phyloP scores from a whole-genome alignment of 2,329 filamentous ascomycete species.

The Fusarium sp. region DNA sequence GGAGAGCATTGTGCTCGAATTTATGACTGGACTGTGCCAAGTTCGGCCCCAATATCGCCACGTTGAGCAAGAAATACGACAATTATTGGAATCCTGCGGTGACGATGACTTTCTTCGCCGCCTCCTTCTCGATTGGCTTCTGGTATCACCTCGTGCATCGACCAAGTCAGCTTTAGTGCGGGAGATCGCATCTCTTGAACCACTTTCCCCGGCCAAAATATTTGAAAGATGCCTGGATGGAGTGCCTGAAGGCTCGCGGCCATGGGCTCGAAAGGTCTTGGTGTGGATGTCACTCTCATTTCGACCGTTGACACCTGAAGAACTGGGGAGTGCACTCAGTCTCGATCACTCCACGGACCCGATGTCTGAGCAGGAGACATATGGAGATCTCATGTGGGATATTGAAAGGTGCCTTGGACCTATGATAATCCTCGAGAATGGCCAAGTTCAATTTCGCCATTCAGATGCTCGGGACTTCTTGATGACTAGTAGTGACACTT shows the following conservation, averaged over 20 bases:
- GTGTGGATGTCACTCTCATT: not conserved
- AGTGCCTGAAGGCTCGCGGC: not conserved
- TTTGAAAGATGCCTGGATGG: not conserved
- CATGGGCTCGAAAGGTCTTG: not conserved
- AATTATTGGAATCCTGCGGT: not conserved
- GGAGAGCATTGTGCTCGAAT: not conserved
- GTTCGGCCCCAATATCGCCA: not conserved
- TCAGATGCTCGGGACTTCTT: not conserved
- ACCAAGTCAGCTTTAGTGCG: not conserved
- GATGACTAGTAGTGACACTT: not conserved
- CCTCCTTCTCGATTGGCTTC: not conserved
- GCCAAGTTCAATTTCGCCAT: not conserved
- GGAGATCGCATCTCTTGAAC: not conserved
- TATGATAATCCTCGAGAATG: not conserved
- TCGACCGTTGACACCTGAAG: not conserved
- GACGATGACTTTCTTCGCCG: not conserved
- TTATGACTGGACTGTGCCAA: not conserved
- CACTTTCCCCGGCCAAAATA: not conserved
- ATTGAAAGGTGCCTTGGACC: not conserved
- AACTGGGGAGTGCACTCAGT: not conserved
- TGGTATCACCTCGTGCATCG: not conserved
- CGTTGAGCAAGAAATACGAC: not conserved
- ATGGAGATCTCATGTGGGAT: not conserved
- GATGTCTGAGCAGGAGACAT: not conserved
- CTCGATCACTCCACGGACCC: not conserved